Evolutionary conservation across 2,329 filamentous ascomycete genomes (phyloP), one percentile per base, ranked within the genome.

Genomic region (Penicillium sp.): DNA sequence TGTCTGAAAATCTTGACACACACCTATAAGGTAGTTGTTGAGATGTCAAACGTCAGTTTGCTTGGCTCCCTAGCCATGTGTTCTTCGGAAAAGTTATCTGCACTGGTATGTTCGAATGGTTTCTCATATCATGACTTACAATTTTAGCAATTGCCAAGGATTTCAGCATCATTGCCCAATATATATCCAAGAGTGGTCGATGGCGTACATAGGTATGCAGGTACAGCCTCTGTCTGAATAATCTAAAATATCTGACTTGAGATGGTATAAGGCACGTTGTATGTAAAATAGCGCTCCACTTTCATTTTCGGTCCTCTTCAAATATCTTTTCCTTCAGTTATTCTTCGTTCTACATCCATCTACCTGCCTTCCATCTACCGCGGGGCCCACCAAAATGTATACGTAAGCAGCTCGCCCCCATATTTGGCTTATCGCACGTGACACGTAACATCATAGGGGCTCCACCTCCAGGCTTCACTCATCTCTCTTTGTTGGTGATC

Each of bases 361-460:
- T 8, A 26, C 24, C 24, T n/a, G n/a, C n/a, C n/a, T n/a, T 26
- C 24, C 24, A 26, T 26, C 24, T 1, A 4, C 20, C 13, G 13
- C 32, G n/a, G 18, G 20, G 11, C 10, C 46, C 34, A 49, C 47
- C 16, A 7, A 29, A 26, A 1, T 24, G 26, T 18, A 11, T 34
- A 24, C 16, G 2, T 51, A 44, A 51, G 26, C 31, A 35, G 5
- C 3, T 5, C 13, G 3, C 14, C 53, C 47, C 53, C 53, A 45
- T 31, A 45, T 45, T 40, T 39, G 13, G 53, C 53, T 52, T 52
- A 55, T 55, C 53, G 16, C 53, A 55, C 53, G 53, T 55, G 53
- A 55, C 48, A 10, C 20, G 5, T 52, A 34, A 55, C 53, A 45
- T 55, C 53, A 55, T 29, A 4, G 1, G 16, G 22, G 18, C 34